A percentile compares a stretch with the other conserved stretches of the same genome.
phyloP scores from a whole-genome alignment of 306 rosid species.

The Spatholobus suberectus region DNA sequence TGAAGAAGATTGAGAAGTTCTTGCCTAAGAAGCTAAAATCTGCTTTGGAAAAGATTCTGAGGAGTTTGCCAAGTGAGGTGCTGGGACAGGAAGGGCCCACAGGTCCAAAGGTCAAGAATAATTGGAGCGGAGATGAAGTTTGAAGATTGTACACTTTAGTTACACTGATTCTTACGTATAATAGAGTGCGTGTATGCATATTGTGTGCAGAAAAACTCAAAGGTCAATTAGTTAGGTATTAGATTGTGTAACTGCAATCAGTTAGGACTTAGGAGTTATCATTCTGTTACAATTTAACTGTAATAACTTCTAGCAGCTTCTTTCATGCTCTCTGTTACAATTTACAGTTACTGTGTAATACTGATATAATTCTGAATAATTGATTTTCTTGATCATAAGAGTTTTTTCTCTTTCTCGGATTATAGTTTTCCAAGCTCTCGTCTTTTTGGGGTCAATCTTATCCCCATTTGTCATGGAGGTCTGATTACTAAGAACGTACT shows the following conservation, averaged over 20 bases:
- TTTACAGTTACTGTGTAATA: no score
- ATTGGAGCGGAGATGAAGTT: slow-evolving; percentile 79
- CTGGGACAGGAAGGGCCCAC: slow-evolving; percentile 85
- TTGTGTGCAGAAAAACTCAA: neutral
- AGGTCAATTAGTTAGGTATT: neutral
- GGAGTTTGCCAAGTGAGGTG: slow-evolving; percentile 61
- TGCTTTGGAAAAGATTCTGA: slow-evolving; percentile 40
- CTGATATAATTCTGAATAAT: no score
- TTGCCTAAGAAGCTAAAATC: slow-evolving; percentile 55
- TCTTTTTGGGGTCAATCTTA: no score
- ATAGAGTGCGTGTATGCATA: neutral
- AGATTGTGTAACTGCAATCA: neutral
- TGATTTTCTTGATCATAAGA: no score
- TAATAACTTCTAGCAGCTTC: neutral
- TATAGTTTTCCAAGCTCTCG: no score
- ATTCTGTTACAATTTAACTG: neutral
- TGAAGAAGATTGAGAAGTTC: slow-evolving; percentile 47
- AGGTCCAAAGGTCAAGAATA: slow-evolving; percentile 74
- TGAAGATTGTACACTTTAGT: neutral
- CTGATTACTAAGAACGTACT: no score
- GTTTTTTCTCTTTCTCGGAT: no score
- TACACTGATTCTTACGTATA: neutral
- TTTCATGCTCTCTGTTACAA: neutral
- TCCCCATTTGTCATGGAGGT: no score
- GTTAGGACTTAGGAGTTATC: neutral